Base-by-base conservation (phyloP, 2,329 filamentous ascomycete species). In the Cladophialophora chaetospira region DNA sequence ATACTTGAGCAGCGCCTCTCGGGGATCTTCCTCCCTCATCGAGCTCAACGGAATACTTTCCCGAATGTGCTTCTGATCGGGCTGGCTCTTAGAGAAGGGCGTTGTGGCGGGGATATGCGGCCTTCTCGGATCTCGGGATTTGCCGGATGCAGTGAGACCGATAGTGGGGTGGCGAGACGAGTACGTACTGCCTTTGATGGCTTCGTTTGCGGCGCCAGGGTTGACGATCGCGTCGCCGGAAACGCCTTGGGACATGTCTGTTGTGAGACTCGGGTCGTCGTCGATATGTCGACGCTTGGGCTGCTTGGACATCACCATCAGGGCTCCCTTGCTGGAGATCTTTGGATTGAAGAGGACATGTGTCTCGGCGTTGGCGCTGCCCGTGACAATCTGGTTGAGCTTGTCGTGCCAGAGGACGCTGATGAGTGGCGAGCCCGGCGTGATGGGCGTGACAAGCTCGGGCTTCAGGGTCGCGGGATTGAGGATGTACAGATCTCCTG, bases 281-380 rank as follows among this genome's bases (percentile, higher is more conserved):
- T 99, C 94, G 58, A 99, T 86, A 70, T 99, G 93, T 1, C 93
- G 88, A 66, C 91, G 92, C 77, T 99, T 97, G 2, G 94, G 92
- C 0, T 91, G 91, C 68, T 91, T 89, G 60, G 88, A 92, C 85
- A 99, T 91, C 63, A 97, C 88, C 58, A 90, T 86, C 53, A 91
- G 86, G 3, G 92, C 94, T 57, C 94, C 94, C 59, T 85, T 86
- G 10, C 72, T 82, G 19, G 94, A 99, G 65, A 85, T 86, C n/a
- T 79, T 83, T 1, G 94, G 94, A 68, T 89, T 93, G 77, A 94
- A 99, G 45, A 99, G 86, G 38, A 97, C 82, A 68, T 92, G 93
- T 0, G 89, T 91, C 72, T 95, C 89, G 55, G 87, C 86, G 68
- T 97, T 96, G 50, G 91, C 91, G 43, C 93, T 97, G 57, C 92